Evolutionary conservation across 257 asterid species (phyloP), one percentile per base, ranked within the genome.

Genomic region (Salvia splendens): DNA sequence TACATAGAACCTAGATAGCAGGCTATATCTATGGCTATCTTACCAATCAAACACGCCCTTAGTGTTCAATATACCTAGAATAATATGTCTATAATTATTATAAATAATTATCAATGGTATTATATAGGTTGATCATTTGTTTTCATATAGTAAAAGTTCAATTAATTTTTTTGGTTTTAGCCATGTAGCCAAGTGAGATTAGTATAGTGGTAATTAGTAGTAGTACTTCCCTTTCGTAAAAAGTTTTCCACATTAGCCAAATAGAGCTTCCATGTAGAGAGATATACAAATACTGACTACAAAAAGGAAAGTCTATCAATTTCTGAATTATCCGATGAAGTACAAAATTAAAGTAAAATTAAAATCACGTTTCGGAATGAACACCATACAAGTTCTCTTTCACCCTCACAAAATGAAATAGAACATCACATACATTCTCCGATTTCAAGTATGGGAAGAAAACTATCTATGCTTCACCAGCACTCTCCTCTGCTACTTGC

Each of bases 361-460:
- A 5, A 33, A n/a, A 42, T 24, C 59, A 42, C 12, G 53, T 45
- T 60, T 60, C n/a, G 54, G 70, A 68, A 46, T 62, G 65, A 40
- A 59, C 28, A 73, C 1, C 38, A 33, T 28, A 52, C 38, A 32
- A 40, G 47, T 46, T 62, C 55, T 5, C 30, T 59, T 69, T 42
- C 63, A 40, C 60, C 55, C 61, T 12, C 55, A 58, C 41, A 41
- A 40, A 41, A 56, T 24, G 8, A 24, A 17, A 54, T 15, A 36
- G 61, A 63, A 53, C 62, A 24, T 24, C 30, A 67, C 63, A 52
- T 66, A 24, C 30, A 30, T 66, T 41, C 78, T 43, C 42, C 54
- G n/a, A 38, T 59, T 35, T 36, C 64, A 57, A 36, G 57, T 51
- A 51, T 17, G 57, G 6, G 20, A 17, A 17, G 57, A 17, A 20